Evolutionary conservation across 148 eudicot species (phyloP).

Genomic region (Polygonum maritimum): DNA sequence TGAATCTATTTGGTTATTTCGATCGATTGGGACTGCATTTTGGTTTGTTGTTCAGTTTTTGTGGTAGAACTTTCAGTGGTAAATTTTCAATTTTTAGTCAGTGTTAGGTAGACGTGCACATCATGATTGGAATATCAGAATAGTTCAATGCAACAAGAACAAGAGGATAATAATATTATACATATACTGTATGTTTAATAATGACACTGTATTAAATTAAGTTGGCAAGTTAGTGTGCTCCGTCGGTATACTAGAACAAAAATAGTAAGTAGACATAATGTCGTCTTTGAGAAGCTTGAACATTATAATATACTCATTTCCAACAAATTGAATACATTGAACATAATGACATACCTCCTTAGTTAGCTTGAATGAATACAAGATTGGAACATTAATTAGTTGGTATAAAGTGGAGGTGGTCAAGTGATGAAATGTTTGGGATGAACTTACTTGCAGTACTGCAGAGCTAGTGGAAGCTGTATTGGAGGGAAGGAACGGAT

Average conservation of each 20-base stretch:
- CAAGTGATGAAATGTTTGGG: background rate
- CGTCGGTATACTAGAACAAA: background rate
- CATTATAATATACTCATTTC: background rate
- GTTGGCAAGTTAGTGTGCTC: background rate
- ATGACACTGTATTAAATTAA: background rate
- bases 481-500: slow-evolving; percentile 76
- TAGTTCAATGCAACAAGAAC: background rate
- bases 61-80: background rate
- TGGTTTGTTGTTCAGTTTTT: background rate
- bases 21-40: background rate
- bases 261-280: background rate
- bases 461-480: slow-evolving; percentile 81
- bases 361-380: background rate
- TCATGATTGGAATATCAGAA: background rate
- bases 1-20: background rate
- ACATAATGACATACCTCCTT: background rate
- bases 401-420: background rate
- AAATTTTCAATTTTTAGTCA: background rate
- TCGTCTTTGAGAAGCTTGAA: background rate
- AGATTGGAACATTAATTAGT: background rate
- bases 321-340: slow-evolving; percentile 4
- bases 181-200: background rate
- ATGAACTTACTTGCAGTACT: slow-evolving; percentile 43
- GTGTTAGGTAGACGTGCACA: slow-evolving; percentile 7
- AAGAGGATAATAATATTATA: background rate